Conservation (phyloP, 441 rosid genomes). For the Lepidium campestre region DNA sequence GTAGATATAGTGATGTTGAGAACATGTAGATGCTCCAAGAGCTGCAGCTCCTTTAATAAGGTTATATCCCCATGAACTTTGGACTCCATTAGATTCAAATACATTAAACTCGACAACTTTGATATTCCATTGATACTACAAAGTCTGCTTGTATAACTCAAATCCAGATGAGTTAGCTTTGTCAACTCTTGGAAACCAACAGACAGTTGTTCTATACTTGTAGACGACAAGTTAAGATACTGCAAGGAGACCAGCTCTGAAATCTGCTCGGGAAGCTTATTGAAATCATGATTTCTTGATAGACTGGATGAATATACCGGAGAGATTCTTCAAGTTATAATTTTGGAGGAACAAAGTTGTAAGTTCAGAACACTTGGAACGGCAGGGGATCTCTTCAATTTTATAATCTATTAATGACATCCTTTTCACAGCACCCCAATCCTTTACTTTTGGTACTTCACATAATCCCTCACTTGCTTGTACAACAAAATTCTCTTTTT, state of each 20-base stretch:
- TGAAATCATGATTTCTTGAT: neutral
- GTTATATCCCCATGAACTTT: neutral
- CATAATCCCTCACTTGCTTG: conserved; percentile 4
- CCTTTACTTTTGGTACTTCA: conserved; percentile 5
- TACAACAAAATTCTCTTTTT: conserved; percentile 1
- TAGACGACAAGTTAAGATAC: conserved; percentile 14
- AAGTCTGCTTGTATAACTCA: neutral
- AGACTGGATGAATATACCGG: too few relatives aligned
- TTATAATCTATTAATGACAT: neutral
- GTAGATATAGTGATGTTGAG: neutral
- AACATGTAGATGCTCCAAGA: neutral
- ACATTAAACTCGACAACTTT: neutral
- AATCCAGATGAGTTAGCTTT: conserved; percentile 22
- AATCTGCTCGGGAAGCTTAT: conserved; percentile 3
- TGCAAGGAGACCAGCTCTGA: neutral
- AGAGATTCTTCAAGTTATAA: neutral
- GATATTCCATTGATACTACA: conserved; percentile 17
- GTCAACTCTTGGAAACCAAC: conserved; percentile 13
- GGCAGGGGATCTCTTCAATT: neutral
- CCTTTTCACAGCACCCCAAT: neutral
- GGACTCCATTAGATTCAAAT: conserved; percentile 8
- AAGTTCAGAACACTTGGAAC: conserved; percentile 10
- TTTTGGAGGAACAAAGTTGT: conserved; percentile 18
- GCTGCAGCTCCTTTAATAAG: conserved; percentile 1
- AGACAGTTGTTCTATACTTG: conserved; percentile 10